A percentile compares a stretch with the other conserved stretches of the same genome.
Evolutionary conservation across 495 filamentous ascomycete genomes (phyloP).

Genomic region (Daldinia bambusicola): DNA sequence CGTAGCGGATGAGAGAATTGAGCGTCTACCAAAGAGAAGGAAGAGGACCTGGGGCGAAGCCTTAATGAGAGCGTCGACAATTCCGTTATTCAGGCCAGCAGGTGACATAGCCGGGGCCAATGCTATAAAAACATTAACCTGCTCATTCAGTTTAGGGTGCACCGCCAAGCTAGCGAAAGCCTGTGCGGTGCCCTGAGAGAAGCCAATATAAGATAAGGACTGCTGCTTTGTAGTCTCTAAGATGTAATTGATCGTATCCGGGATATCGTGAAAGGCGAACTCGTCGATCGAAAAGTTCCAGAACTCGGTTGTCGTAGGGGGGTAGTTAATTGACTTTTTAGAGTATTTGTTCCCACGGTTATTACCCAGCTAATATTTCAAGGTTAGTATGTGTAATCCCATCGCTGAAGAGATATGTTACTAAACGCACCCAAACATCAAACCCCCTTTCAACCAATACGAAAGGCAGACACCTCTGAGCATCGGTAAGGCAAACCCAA

Average conservation of each 20-base stretch:
- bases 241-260: conserved; percentile 91
- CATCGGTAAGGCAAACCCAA: conserved; percentile 93
- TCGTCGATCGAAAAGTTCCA: conserved; percentile 99
- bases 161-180: conserved; percentile 96
- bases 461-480: conserved; percentile 86
- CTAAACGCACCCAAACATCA: conserved; percentile 85
- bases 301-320: conserved; percentile 80
- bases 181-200: conserved; percentile 96
- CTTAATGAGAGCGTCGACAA: conserved; percentile 93
- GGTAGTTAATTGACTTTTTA: conserved; percentile 82
- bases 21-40: conserved; percentile 93
- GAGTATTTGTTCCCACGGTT: conserved; percentile 99
- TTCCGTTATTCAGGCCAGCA: conserved; percentile 83
- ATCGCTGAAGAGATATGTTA: not conserved
- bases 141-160: conserved; percentile 89
- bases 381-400: conserved; percentile 9
- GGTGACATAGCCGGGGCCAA: conserved; percentile 97
- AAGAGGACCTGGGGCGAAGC: conserved; percentile 93
- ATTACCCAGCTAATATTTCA: conserved; percentile 76
- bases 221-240: conserved; percentile 81
- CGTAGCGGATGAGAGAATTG: conserved; percentile 89
- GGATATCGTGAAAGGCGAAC: conserved; percentile 97
- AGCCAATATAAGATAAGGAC: conserved; percentile 95
- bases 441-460: conserved; percentile 90
- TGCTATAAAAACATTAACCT: conserved; percentile 97